Evolutionary conservation across 805 yeast genomes (phyloP), one percentile per base, ranked within the genome.

Genomic region (Nakazawaea molendinolei): DNA sequence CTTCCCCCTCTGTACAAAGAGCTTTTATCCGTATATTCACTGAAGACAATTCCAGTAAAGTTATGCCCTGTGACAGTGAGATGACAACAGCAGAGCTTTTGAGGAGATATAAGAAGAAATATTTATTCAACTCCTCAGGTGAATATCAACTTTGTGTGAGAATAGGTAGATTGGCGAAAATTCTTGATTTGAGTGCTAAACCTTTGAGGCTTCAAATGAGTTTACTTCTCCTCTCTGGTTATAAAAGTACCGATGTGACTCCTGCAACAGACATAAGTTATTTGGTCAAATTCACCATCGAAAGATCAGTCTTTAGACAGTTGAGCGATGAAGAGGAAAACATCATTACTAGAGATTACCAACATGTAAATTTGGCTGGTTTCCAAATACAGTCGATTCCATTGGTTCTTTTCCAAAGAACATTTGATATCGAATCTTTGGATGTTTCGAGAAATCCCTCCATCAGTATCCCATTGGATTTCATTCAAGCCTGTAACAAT

Each of bases 371-470:
- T 52, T 66, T 87, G 42, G 71, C 78, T 25, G 74, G 82, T 38
- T 70, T 82, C 63, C 79, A 82, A 47, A 63, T 89, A 38, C 86
- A 85, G 43, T 85, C 86, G 14, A 83, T 90, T 6, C 97, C 97
- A 0, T 81, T 86, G 36, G 69, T 82, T 20, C 74, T 89, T 44
- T 86, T 81, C 52, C 83, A 76, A 46, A 84, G 76, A 41, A 84
- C 95, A 1, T 72, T 79, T 38, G 90, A 85, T 43, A 86, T 89
- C 40, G 83, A 82, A 47, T 69, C 79, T 42, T 65, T 89, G 42
- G 90, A 89, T 55, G 86, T 86, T 7, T 82, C 94, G 2, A 76
- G 81, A 44, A 89, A 89, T 53, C 95, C 95, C 4, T 82, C 94
- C 13, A 79, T 90, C 36, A 75, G 78, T 41, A 63, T 89, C 23